A percentile compares a stretch with the other conserved stretches of the same genome.
Evolutionary conservation across 2,329 filamentous ascomycete genomes (phyloP).

Genomic region (Aspergillus sp.): DNA sequence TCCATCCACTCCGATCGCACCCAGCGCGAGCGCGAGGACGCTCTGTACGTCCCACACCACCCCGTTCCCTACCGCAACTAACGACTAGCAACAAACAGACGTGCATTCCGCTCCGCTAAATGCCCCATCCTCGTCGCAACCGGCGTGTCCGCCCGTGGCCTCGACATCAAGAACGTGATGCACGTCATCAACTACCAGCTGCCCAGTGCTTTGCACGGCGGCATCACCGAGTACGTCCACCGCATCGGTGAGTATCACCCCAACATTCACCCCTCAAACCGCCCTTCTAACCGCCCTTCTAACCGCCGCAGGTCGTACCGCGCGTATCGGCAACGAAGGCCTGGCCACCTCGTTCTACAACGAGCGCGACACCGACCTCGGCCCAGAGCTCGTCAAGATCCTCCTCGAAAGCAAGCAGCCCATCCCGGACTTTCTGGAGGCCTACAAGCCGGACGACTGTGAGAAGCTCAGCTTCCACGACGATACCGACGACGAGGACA

Average conservation of each 20-base stretch:
- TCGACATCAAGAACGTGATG: constrained; percentile 82
- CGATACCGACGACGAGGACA: constrained; percentile 47
- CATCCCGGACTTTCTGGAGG: constrained; percentile 77
- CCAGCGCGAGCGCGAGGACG: constrained; percentile 87
- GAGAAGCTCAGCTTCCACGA: constrained; percentile 52
- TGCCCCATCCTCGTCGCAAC: constrained; percentile 83
- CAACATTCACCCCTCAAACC: neutral
- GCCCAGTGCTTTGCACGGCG: constrained; percentile 71
- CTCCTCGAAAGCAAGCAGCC: constrained; percentile 76
- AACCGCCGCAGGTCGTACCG: constrained; percentile 70
- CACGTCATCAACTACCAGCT: constrained; percentile 95
- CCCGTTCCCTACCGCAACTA: constrained; percentile 1
- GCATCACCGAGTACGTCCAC: constrained; percentile 90
- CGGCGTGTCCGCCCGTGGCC: constrained; percentile 80
- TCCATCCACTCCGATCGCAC: constrained; percentile 87
- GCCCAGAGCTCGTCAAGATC: constrained; percentile 71
- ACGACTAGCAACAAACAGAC: constrained; percentile 39
- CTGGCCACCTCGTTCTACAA: constrained; percentile 88
- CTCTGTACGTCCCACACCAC: constrained; percentile 57
- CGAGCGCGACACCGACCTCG: constrained; percentile 71
- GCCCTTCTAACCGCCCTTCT: too few relatives aligned
- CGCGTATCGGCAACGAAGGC: constrained; percentile 84
- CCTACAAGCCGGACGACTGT: constrained; percentile 48
- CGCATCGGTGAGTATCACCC: constrained; percentile 76
- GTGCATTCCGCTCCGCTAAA: constrained; percentile 73